These are phyloP conservation scores for Calycina herbarum DNA, from an alignment of 2,329 filamentous ascomycete genomes.

Conservation along the genomic window DNA sequence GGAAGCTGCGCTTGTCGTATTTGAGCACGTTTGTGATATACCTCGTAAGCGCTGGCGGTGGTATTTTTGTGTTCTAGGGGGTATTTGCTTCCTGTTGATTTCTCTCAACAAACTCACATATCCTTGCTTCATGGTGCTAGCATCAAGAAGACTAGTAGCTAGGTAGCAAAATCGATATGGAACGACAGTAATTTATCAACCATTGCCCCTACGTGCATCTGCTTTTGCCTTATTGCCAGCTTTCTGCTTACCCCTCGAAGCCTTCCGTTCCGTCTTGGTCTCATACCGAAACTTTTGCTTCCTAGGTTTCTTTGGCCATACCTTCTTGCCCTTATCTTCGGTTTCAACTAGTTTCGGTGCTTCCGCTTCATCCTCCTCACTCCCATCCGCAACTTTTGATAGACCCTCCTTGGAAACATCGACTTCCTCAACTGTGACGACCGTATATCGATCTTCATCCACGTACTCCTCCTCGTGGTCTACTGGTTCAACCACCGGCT, in stretches of 20 bases:
- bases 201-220: conserved; percentile 35
- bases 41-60: conserved; percentile 33
- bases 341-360: conserved; percentile 38
- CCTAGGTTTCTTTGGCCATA: conserved; percentile 38
- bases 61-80: conserved; percentile 30
- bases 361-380: conserved; percentile 39
- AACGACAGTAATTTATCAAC: conserved; percentile 23
- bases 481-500: conserved; percentile 49
- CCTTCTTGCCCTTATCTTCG: conserved; percentile 38
- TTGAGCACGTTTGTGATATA: conserved; percentile 28
- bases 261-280: conserved; percentile 70
- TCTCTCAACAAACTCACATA: conserved; percentile 29
- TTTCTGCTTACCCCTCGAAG: conserved; percentile 69
- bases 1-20: conserved; percentile 20
- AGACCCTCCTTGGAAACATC: conserved; percentile 75
- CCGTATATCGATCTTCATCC: conserved; percentile 94
- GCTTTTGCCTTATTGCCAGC: conserved; percentile 54
- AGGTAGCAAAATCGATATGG: conserved; percentile 15
- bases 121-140: conserved; percentile 17
- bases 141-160: conserved; percentile 10
- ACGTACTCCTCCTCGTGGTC: conserved; percentile 92
- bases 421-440: conserved; percentile 89
- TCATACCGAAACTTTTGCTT: conserved; percentile 53
- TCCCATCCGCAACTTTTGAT: conserved; percentile 49
- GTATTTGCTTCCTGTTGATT: conserved; percentile 27